These are phyloP conservation scores for Barnettozyma pratensis DNA, from an alignment of 805 yeast species.

Conservation along the genomic window DNA sequence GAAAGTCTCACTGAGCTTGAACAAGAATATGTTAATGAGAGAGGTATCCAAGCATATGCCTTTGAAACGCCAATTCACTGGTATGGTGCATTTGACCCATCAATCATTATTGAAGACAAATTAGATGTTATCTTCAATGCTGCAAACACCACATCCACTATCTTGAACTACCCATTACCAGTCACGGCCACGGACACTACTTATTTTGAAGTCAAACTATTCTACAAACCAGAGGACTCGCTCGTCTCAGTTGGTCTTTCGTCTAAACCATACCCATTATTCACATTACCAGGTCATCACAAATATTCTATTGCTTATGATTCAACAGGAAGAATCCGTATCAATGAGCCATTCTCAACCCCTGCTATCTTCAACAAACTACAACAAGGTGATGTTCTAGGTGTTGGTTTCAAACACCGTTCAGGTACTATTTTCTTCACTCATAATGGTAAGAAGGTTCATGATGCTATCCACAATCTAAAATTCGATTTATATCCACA, in stretches of 20 bases:
- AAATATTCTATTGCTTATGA: conserved; percentile 70
- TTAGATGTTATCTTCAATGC: conserved; percentile 38
- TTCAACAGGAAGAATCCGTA: conserved; percentile 62
- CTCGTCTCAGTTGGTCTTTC: conserved; percentile 61
- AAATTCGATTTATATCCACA: conserved; percentile 39
- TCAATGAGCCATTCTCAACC: conserved; percentile 54
- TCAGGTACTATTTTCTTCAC: conserved; percentile 89
- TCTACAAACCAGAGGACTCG: conserved; percentile 41
- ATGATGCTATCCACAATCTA: conserved; percentile 73
- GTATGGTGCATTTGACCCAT: conserved; percentile 37
- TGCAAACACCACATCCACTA: conserved; percentile 13
- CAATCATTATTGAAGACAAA: conserved; percentile 58
- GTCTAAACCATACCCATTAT: conserved; percentile 71
- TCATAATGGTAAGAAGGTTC: conserved; percentile 82
- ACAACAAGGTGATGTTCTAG: conserved; percentile 86
- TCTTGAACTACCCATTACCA: conserved; percentile 45
- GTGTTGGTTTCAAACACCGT: conserved; percentile 80
- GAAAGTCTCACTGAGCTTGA: conserved; percentile 67
- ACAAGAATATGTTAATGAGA: conserved; percentile 66
- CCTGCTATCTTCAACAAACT: conserved; percentile 37
- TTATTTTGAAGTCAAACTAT: conserved; percentile 82
- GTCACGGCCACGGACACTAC: conserved; percentile 20
- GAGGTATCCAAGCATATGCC: conserved; percentile 66
- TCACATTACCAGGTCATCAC: conserved; percentile 69
- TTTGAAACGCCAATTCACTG: conserved; percentile 28